Conservation (phyloP, 352 stramenopile genomes). For the Hyaloperonospora brassicae region DNA sequence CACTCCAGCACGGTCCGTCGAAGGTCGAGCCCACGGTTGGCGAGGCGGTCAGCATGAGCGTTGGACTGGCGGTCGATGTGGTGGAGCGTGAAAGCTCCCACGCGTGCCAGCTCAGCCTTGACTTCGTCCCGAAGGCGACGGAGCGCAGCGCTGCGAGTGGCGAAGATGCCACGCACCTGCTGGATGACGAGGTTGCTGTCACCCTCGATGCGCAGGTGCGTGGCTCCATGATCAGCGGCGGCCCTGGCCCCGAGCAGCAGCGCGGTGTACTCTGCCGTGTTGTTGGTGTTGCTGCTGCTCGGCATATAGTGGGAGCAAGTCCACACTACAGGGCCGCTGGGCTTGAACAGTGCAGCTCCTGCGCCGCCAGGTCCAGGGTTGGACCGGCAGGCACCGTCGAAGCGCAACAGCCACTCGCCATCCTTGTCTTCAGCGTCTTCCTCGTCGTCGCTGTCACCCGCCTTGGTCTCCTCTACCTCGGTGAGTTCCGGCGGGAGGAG, state of each 20-base stretch:
- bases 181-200: slow-evolving; percentile 13
- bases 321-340: neutral
- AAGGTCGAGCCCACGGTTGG: slow-evolving; percentile 1
- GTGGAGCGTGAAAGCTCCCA: neutral
- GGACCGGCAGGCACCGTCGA: too few relatives aligned
- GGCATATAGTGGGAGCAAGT: neutral
- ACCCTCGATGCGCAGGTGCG: slow-evolving; percentile 6
- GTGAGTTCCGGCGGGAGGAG: too few relatives aligned
- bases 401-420: too few relatives aligned
- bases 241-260: too few relatives aligned
- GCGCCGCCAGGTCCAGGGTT: neutral
- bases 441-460: too few relatives aligned
- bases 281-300: neutral
- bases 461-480: too few relatives aligned
- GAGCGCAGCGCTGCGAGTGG: neutral
- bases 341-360: neutral
- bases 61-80: neutral
- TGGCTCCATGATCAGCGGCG: neutral
- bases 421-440: too few relatives aligned
- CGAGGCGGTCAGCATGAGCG: neutral
- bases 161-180: slow-evolving; percentile 9
- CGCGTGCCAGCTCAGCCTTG: neutral
- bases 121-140: neutral
- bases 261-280: neutral
- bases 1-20: neutral